Evolutionary conservation across 2,329 filamentous ascomycete species (phyloP).

Genomic region (Neopestalotiopsis clavispora): DNA sequence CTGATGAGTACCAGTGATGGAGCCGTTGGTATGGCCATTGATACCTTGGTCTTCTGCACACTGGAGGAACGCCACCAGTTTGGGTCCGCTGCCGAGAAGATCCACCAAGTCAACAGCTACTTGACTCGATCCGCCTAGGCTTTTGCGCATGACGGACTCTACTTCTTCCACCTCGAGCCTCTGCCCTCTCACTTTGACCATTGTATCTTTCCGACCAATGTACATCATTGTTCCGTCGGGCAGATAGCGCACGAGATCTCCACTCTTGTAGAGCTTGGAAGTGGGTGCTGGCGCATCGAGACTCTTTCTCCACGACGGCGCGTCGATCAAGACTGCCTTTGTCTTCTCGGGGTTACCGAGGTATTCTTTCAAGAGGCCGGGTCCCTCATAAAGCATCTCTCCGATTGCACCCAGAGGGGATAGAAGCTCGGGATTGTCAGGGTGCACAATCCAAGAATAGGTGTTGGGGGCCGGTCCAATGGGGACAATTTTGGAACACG

Average conservation of each 20-base stretch:
- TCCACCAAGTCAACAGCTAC: conserved; percentile 8
- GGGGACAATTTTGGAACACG: conserved; percentile 37
- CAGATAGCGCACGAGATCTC: conserved; percentile 43
- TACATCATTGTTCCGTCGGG: conserved; percentile 35
- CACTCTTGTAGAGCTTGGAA: conserved; percentile 41
- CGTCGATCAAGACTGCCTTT: conserved; percentile 44
- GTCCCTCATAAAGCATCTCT: conserved; percentile 45
- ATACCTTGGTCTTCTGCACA: not conserved
- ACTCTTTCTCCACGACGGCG: conserved; percentile 39
- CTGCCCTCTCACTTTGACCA: conserved; percentile 20
- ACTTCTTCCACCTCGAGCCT: conserved; percentile 20
- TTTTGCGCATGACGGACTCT: not conserved
- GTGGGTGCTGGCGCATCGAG: conserved; percentile 24
- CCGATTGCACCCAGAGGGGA: conserved; percentile 43
- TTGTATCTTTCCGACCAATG: conserved; percentile 19
- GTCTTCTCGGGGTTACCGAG: conserved; percentile 48
- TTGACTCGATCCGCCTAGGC: not conserved
- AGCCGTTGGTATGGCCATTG: not conserved
- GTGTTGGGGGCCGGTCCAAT: conserved; percentile 35
- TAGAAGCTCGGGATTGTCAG: conserved; percentile 24
- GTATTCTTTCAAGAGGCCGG: conserved; percentile 35
- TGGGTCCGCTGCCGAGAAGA: not conserved
- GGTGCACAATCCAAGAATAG: conserved; percentile 41
- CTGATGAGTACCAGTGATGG: not conserved
- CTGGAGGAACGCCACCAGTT: conserved; percentile 8